Percentiles rank a stretch among this genome's conserved stretches.
Conservation (phyloP, 2,329 filamentous ascomycete species). For the Penicillium thymicola region DNA sequence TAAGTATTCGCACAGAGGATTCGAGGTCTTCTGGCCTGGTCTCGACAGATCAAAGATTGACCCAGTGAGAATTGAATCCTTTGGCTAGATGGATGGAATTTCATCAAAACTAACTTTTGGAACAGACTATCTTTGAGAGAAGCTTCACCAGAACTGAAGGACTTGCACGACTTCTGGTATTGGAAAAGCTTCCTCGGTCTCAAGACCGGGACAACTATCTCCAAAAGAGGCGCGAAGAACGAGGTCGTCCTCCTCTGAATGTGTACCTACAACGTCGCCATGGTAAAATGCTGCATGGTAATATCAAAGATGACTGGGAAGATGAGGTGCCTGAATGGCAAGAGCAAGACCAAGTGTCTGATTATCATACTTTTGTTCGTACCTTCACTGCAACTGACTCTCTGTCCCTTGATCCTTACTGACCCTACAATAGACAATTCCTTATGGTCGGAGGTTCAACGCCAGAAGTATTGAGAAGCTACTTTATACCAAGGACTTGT, state of each 20-base stretch:
- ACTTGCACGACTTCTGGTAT: constrained; percentile 72
- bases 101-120: background rate
- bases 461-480: constrained; percentile 70
- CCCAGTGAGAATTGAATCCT: constrained; percentile 44
- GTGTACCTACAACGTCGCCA: constrained; percentile 37
- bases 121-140: constrained; percentile 72
- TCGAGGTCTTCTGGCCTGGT: constrained; percentile 76
- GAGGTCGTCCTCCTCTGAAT: constrained; percentile 62
- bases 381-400: constrained; percentile 35
- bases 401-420: constrained; percentile 47
- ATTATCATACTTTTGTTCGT: constrained; percentile 75
- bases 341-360: constrained; percentile 69
- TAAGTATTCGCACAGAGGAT: constrained; percentile 80
- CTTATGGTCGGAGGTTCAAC: constrained; percentile 38
- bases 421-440: constrained; percentile 29
- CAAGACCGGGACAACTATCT: constrained; percentile 68
- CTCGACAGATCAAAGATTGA: constrained; percentile 74
- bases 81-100: too few species aligned
- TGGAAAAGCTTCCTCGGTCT: constrained; percentile 72
- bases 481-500: constrained; percentile 74
- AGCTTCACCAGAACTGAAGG: constrained; percentile 73
- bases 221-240: constrained; percentile 65
- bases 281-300: constrained; percentile 53
- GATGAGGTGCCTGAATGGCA: constrained; percentile 85
- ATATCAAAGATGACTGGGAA: constrained; percentile 73